Base-by-base conservation (phyloP, 2,329 filamentous ascomycete genomes). In the Ophiocordyceps polyrhachis-furcata region DNA sequence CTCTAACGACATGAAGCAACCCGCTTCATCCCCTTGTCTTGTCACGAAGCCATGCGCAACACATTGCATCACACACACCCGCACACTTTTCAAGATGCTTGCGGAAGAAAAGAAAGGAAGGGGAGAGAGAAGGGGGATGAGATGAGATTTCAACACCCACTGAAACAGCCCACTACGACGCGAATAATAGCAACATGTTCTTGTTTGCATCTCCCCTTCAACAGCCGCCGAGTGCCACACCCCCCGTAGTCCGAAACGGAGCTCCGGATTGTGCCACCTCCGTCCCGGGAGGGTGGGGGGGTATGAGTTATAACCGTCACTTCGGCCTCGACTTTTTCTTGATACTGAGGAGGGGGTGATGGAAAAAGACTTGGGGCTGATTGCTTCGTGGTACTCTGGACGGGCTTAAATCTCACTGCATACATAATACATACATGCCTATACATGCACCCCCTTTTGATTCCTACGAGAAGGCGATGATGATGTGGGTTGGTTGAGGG, bases 371-470 rank as follows among this genome's bases (percentile, higher is more conserved):
- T 32, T 5, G 17, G 35, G 35, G 35, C 17, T 8, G 35, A 38
- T n/a, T 38, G 5, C 35, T 17, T n/a, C 7, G n/a, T 12, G 6
- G 9, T 19, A 8, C 3, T 19, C 35, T 32, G 6, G 6, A 9
- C 13, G 31, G 21, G 31, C 37, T 43, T 43, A 40, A 46, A 43
- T 43, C 41, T 46, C 9, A 46, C 41, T 41, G 44, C 44, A 43
- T 41, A 43, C 40, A 32, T 41, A 40, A 32, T 32, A 29, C 17
- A n/a, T n/a, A n/a, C n/a, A n/a, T n/a, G n/a, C n/a, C n/a, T n/a
- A n/a, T n/a, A n/a, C n/a, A n/a, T n/a, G 7, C n/a, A 2, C 13
- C 31, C n/a, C 13, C 31, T 5, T 35, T 2, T 35, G 31, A 15
- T 28, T 37, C 15, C n/a, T 37, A 12, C 21, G 21, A 23, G 21